phyloP scores from a whole-genome alignment of 163 green algal genomes.

The Trebouxia gelatinosa region DNA sequence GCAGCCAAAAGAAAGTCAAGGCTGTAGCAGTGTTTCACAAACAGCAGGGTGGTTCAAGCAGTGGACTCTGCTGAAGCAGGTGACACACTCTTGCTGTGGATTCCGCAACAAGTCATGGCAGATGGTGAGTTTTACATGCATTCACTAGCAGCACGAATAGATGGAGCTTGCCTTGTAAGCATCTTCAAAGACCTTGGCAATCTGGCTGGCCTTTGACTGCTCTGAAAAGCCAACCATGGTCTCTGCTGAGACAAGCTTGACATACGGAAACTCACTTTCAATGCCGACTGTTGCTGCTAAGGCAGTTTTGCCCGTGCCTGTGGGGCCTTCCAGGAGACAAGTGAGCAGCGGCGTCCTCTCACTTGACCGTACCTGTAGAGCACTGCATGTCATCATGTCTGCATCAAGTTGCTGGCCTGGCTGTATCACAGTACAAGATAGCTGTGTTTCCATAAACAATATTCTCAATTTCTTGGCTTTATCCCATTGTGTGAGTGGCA shows the following conservation, averaged over 20 bases:
- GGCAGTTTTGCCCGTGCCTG: slow-evolving; percentile 91
- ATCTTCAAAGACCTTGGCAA: slow-evolving; percentile 96
- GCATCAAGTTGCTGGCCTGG: no score
- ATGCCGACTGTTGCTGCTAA: slow-evolving; percentile 88
- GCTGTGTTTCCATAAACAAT: no score
- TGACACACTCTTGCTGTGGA: slow-evolving; percentile 78
- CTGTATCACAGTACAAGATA: no score
- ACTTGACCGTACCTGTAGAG: slow-evolving; percentile 61
- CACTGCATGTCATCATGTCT: no score
- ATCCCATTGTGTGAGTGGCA: no score
- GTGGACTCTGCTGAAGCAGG: no score
- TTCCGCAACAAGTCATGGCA: no score
- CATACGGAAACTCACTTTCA: slow-evolving; percentile 88
- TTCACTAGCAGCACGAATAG: background rate
- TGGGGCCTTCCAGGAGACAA: slow-evolving; percentile 75
- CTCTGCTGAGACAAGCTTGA: slow-evolving; percentile 87
- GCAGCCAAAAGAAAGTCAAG: no score
- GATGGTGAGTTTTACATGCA: background rate
- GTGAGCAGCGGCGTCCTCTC: slow-evolving; percentile 83
- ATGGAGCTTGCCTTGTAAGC: slow-evolving; percentile 71
- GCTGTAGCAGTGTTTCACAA: no score
- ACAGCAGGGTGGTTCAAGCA: no score
- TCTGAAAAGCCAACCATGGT: slow-evolving; percentile 90
- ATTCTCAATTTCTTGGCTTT: background rate
- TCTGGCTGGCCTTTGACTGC: slow-evolving; percentile 74